A percentile compares a stretch with the other conserved stretches of the same genome.
These are phyloP conservation scores for Capronia epimyces DNA, from an alignment of 2,329 filamentous ascomycete genomes.

Conservation along the genomic window DNA sequence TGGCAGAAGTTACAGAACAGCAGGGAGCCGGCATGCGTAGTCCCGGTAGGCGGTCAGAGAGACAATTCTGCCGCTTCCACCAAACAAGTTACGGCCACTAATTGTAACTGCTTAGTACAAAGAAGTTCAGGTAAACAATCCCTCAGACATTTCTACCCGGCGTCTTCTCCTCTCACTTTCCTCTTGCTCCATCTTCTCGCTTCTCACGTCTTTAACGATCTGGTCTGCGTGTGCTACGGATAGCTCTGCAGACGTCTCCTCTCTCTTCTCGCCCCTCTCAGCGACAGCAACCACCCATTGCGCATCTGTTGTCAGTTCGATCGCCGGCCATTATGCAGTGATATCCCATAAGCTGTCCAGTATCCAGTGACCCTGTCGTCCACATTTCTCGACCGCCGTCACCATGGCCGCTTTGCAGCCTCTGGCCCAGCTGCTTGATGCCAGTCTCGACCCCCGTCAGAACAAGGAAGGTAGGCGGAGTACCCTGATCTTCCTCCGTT, in stretches of 20 bases:
- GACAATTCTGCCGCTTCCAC: constrained; percentile 5
- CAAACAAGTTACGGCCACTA: background rate
- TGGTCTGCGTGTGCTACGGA: background rate
- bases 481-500: background rate
- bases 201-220: background rate
- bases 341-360: background rate
- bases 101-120: background rate
- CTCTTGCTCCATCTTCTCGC: background rate
- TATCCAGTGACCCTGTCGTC: background rate
- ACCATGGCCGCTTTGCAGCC: constrained; percentile 47
- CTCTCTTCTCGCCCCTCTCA: background rate
- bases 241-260: background rate
- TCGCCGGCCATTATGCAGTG: constrained; percentile 1
- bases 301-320: background rate
- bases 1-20: too few species aligned
- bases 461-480: constrained; percentile 72
- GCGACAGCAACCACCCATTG: background rate
- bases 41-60: constrained; percentile 2
- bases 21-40: too few species aligned
- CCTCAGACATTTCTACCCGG: background rate
- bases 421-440: constrained; percentile 78
- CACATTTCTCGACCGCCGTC: background rate
- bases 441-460: constrained; percentile 79
- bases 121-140: background rate
- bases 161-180: background rate